Evolutionary conservation across 2,329 filamentous ascomycete species (phyloP).

Genomic region (Ascocoryne sarcoides): DNA sequence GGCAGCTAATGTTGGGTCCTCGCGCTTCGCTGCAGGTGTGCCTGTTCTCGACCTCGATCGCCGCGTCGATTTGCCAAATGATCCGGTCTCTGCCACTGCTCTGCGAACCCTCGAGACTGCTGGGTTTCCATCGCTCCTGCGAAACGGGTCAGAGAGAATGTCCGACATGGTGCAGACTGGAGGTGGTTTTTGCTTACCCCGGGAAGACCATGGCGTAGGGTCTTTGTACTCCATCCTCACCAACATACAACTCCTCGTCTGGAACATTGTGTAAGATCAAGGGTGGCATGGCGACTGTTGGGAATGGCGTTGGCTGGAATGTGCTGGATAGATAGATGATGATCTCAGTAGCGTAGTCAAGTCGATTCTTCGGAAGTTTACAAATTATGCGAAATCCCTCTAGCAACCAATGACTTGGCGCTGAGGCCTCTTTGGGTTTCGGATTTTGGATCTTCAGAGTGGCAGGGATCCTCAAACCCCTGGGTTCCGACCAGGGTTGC

Average conservation of each 20-base stretch:
- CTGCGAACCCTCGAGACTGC: constrained; percentile 41
- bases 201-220: constrained; percentile 60
- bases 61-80: constrained; percentile 58
- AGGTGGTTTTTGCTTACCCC: constrained; percentile 48
- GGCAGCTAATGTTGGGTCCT: constrained; percentile 53
- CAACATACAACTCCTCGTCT: constrained; percentile 57
- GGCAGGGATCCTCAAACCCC: too few species aligned
- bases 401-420: too few species aligned
- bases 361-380: background rate
- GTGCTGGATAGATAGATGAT: too few species aligned
- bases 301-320: too few species aligned
- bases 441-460: too few species aligned
- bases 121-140: constrained; percentile 44
- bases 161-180: constrained; percentile 5
- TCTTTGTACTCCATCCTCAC: constrained; percentile 55
- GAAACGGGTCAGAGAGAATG: background rate
- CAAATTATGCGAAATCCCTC: constrained; percentile 4
- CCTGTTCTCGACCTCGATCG: constrained; percentile 54
- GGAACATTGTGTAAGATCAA: constrained; percentile 61
- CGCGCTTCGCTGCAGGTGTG: constrained; percentile 40
- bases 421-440: too few species aligned
- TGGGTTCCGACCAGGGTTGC: too few species aligned
- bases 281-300: constrained; percentile 43
- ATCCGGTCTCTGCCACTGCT: constrained; percentile 50
- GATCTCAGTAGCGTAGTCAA: too few species aligned